phyloP scores from a whole-genome alignment of 495 filamentous ascomycete species.

The Stereocaulon alpinum region DNA sequence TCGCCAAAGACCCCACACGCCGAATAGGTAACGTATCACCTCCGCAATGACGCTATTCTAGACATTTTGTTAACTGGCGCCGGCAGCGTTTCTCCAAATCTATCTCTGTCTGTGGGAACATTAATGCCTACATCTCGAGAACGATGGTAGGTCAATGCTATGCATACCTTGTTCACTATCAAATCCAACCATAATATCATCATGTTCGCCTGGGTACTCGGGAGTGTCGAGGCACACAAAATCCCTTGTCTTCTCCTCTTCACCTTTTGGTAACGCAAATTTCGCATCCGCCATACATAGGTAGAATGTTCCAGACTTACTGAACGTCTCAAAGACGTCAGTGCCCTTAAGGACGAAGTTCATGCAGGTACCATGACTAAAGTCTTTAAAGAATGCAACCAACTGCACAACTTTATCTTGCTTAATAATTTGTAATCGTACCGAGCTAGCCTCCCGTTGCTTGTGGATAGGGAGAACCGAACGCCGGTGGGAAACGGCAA shows the following conservation, averaged over 20 bases:
- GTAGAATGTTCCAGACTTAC: constrained; percentile 53
- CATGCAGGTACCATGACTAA: constrained; percentile 75
- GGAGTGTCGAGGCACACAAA: constrained; percentile 78
- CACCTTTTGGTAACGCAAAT: constrained; percentile 64
- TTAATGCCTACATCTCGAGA: constrained; percentile 5
- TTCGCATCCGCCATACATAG: constrained; percentile 79
- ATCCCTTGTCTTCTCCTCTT: constrained; percentile 46
- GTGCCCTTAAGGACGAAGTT: constrained; percentile 73
- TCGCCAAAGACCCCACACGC: background rate
- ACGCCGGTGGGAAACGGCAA: constrained; percentile 72
- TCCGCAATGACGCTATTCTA: constrained; percentile 40
- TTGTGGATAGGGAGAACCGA: constrained; percentile 87
- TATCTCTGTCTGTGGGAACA: constrained; percentile 33
- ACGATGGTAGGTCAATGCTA: background rate
- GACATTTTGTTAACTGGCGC: constrained; percentile 39
- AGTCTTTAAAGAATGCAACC: constrained; percentile 73
- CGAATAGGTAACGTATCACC: constrained; percentile 22
- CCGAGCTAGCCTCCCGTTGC: constrained; percentile 69
- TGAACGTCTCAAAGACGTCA: constrained; percentile 65
- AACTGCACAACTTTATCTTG: constrained; percentile 64
- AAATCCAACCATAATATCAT: constrained; percentile 78
- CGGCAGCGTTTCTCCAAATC: constrained; percentile 37
- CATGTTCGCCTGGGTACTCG: constrained; percentile 81
- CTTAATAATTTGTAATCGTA: constrained; percentile 68
- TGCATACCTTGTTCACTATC: constrained; percentile 65